phyloP scores from a whole-genome alignment of 345 rosid species.

The Boechera stricta region DNA sequence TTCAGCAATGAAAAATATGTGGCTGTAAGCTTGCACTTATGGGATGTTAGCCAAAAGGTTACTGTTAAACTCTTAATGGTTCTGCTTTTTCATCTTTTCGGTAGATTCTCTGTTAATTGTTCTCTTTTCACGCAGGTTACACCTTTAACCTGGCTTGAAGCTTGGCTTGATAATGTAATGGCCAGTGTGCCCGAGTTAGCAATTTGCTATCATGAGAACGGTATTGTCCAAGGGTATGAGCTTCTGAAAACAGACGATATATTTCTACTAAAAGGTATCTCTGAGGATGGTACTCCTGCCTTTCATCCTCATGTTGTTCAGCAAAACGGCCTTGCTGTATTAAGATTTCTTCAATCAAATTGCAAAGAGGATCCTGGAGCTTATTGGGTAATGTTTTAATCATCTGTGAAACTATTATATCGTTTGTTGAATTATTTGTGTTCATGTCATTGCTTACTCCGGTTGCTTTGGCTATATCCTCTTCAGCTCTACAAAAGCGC shows the following conservation, averaged over 20 bases:
- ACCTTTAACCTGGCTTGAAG: constrained; percentile 94
- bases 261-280: constrained; percentile 80
- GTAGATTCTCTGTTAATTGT: constrained; percentile 6
- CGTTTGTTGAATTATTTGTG: neutral
- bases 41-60: constrained; percentile 89
- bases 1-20: constrained; percentile 92
- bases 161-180: constrained; percentile 99
- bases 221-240: constrained; percentile 95
- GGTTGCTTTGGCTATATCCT: constrained; percentile 26
- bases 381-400: constrained; percentile 70
- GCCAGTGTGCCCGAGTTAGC: constrained; percentile 99
- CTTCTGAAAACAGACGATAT: constrained; percentile 95
- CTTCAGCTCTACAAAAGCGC: constrained; percentile 89
- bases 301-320: constrained; percentile 96
- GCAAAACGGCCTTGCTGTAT: constrained; percentile 90
- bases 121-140: constrained; percentile 61
- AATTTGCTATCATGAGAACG: constrained; percentile 91
- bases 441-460: constrained; percentile 1
- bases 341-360: constrained; percentile 92
- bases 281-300: constrained; percentile 95
- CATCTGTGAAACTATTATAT: constrained; percentile 1
- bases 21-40: constrained; percentile 95
- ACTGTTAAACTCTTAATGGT: constrained; percentile 20
- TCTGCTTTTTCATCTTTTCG: constrained; percentile 16
- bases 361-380: constrained; percentile 99